Evolutionary conservation across 371 early-diverging fungal species (phyloP), one percentile per base, ranked within the genome.

Genomic region (Capniomyces stellatus): DNA sequence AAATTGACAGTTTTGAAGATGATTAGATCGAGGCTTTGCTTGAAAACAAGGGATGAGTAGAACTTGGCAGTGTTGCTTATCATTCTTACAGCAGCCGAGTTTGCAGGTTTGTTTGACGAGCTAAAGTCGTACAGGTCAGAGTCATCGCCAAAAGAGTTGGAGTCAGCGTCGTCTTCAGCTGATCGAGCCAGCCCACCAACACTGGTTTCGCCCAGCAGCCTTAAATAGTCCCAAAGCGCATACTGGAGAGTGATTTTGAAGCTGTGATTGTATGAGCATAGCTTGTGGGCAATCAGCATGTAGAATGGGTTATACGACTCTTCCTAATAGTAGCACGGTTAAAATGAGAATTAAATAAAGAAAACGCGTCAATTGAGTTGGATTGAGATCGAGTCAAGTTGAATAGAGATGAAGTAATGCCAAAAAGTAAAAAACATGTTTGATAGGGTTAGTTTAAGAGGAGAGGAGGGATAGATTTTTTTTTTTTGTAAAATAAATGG

Each of bases 221-320:
- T 71, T 48, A 87, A 58, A 58, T 83, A 78, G 66, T 96, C 97
- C 97, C 97, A 96, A 25, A 96, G 74, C 23, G 83, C 78, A 60
- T 85, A 96, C 74, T 92, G 90, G 63, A 89, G 83, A 1, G 97
- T 96, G 54, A 94, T 78, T 69, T 83, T 85, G 71, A 79, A 85
- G 12, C 82, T 79, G 65, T 84, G 83, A 52, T 78, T 75, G 55
- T 75, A 70, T 31, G 71, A 67, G 65, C 89, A 89, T 47, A 96
- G 67, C 50, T 78, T 68, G 43, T 81, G 72, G 12, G 82, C 83
- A 2, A 94, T 83, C 41, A 89, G 75, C 49, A 86, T 77, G 57
- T 96, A 96, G 64, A 82, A 96, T n/a, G 93, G 90, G 66, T 96
- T 96, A 70, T 83, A 88, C 15, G 76, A 74, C 61, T 75, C 75